Evolutionary conservation across 306 rosid species (phyloP).

Genomic region (Acacia crassicarpa): DNA sequence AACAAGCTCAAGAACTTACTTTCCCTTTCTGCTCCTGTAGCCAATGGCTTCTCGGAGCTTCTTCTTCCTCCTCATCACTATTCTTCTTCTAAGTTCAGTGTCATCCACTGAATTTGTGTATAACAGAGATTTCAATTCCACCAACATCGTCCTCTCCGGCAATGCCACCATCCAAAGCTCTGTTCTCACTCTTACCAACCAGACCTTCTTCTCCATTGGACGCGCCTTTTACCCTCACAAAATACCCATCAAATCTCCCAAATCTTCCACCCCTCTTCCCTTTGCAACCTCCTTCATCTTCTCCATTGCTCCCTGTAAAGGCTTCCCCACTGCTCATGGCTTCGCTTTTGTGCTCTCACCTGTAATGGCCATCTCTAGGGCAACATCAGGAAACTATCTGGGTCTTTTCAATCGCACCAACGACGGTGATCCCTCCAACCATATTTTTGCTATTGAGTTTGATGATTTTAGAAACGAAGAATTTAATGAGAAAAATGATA

Average conservation of each 20-base stretch:
- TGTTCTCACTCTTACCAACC: conserved; percentile 50
- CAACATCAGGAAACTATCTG: conserved; percentile 49
- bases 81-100: conserved; percentile 17
- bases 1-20: neutral
- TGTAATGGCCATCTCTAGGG: conserved; percentile 33
- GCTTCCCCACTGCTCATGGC: conserved; percentile 54
- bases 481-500: conserved; percentile 53
- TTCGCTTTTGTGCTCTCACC: conserved; percentile 56
- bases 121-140: conserved; percentile 62
- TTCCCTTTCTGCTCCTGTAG: neutral
- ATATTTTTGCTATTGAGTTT: conserved; percentile 56
- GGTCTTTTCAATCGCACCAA: conserved; percentile 57
- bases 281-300: conserved; percentile 69
- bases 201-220: conserved; percentile 57
- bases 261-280: conserved; percentile 38
- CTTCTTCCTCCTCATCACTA: conserved; percentile 1
- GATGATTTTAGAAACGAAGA: conserved; percentile 66
- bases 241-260: conserved; percentile 35
- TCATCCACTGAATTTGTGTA: conserved; percentile 59
- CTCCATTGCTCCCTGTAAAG: conserved; percentile 51
- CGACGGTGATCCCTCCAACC: conserved; percentile 46
- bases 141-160: conserved; percentile 45
- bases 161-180: conserved; percentile 53
- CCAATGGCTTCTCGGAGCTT: conserved; percentile 36
- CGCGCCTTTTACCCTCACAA: conserved; percentile 59